Evolutionary conservation across 2,329 filamentous ascomycete genomes (phyloP), one percentile per base, ranked within the genome.

Genomic region (Ophiostoma sp.): DNA sequence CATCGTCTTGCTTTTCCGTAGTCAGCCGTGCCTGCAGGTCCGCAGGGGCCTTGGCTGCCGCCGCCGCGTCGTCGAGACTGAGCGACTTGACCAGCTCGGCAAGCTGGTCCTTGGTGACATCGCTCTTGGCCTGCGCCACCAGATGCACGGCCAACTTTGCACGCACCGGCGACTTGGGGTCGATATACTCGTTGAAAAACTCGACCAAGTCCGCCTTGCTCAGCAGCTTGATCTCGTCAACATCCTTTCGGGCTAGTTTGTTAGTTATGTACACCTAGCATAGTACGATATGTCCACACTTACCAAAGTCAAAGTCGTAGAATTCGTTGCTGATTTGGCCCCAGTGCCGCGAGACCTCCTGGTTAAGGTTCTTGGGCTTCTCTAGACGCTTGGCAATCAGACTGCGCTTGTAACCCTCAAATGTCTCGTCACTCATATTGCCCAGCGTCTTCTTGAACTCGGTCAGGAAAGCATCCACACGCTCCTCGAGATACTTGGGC

Each of bases 341-440:
- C 94, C 93, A 97, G 77, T 96, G 90, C 64, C 92, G 86, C 70
- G 84, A 86, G 5, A 89, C 93, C 81, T 99, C 95, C 74, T 94
- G 90, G 72, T 89, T 87, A 66, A 99, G 82, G 74, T 97, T 98
- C 84, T 97, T 97, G 75, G 96, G 79, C 79, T 96, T 97, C 80
- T 98, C 94, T 31, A 96, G 82, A 20, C 92, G 84, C 80, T 93
- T 93, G 77, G 91, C 92, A 76, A 97, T 89, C 60, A 98, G 83
- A 76, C 93, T 96, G 75, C 91, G 87, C 82, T 97, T 97, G 81
- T 98, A 92, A 67, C 88, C 89, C 77, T 97, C 93, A 75, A 99
- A 98, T 11, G 94, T 92, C 1, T 87, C 83, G 1, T 94, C 89
- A 3, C 85, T 85, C 94, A 98, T 97, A 2, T 89, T 84, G 65